Evolutionary conservation across 805 yeast genomes (phyloP).

Genomic region (Ogataea henricii): DNA sequence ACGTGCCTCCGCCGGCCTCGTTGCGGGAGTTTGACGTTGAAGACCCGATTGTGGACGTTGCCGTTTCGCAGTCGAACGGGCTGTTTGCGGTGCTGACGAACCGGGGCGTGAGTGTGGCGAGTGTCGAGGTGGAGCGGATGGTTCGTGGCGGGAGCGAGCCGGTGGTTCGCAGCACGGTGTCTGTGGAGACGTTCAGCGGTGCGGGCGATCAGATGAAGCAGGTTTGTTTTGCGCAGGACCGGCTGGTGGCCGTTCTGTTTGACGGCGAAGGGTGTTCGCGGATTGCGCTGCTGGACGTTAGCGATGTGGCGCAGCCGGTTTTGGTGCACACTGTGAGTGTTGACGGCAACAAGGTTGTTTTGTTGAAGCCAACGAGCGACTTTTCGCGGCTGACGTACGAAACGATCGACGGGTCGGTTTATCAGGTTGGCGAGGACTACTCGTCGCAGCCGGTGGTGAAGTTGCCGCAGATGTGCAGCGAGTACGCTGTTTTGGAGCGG

Average conservation of each 20-base stretch:
- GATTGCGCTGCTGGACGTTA: slow-evolving; percentile 51
- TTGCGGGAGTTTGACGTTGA: slow-evolving; percentile 63
- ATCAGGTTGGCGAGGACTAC: slow-evolving; percentile 20
- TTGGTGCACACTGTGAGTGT: slow-evolving; percentile 45
- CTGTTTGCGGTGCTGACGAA: slow-evolving; percentile 59
- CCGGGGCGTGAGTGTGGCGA: slow-evolving; percentile 46
- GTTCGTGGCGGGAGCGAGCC: slow-evolving; percentile 51
- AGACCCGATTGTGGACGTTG: slow-evolving; percentile 60
- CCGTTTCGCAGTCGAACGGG: slow-evolving; percentile 62
- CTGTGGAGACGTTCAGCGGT: slow-evolving; percentile 39
- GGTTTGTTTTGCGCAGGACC: slow-evolving; percentile 55
- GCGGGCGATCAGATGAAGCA: slow-evolving; percentile 59
- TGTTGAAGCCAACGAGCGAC: slow-evolving; percentile 56
- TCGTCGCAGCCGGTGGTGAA: slow-evolving; percentile 40
- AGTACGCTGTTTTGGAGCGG: slow-evolving; percentile 47
- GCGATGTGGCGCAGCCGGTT: slow-evolving; percentile 43
- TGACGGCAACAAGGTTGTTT: slow-evolving; percentile 50
- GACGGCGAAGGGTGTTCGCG: slow-evolving; percentile 56
- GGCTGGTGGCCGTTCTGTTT: slow-evolving; percentile 55
- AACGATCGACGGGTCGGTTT: slow-evolving; percentile 62
- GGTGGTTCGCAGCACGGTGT: slow-evolving; percentile 35
- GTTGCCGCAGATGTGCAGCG: slow-evolving; percentile 73
- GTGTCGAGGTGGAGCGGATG: slow-evolving; percentile 45
- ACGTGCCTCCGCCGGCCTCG: slow-evolving; percentile 93
- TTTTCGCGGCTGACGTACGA: slow-evolving; percentile 56